Conservation (phyloP, 345 rosid genomes). For the Citrus inodora region DNA sequence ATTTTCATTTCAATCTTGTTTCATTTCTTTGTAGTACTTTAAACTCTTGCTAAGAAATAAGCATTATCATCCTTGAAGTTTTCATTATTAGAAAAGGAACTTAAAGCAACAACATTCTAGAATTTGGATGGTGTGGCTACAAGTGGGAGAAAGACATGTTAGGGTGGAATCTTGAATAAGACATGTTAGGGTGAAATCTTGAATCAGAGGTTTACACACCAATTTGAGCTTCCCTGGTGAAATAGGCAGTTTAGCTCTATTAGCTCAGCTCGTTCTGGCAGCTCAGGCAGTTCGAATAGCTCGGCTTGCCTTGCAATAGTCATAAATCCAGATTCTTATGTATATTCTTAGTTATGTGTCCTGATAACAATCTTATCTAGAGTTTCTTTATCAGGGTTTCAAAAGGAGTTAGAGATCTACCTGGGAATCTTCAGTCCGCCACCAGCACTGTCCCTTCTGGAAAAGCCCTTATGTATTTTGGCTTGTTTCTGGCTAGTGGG, state of each 20-base stretch:
- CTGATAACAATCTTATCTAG: not conserved
- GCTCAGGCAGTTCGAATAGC: too few relatives aligned
- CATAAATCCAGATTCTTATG: too few relatives aligned
- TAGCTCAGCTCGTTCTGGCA: too few relatives aligned
- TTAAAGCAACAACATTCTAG: not conserved
- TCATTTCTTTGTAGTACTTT: not conserved
- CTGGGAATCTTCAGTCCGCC: slow-evolving; percentile 78
- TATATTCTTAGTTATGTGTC: not conserved
- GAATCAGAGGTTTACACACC: not conserved
- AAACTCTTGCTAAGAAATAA: not conserved
- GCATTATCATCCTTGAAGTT: not conserved
- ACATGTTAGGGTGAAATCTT: not conserved
- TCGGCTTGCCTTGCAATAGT: too few relatives aligned
- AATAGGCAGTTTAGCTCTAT: not conserved
- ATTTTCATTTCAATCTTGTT: not conserved
- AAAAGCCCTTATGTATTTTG: slow-evolving; percentile 79
- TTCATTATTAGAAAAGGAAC: not conserved
- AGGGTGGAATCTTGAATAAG: not conserved
- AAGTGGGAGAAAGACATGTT: not conserved
- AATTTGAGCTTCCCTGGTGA: not conserved
- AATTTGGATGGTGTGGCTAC: not conserved
- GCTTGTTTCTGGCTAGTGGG: slow-evolving; percentile 72
- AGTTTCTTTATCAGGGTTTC: slow-evolving; percentile 54
- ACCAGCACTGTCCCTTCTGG: slow-evolving; percentile 89
- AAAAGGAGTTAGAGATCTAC: slow-evolving; percentile 84